A percentile compares a stretch with the other conserved stretches of the same genome.
Conservation (phyloP, 2,329 filamentous ascomycete species). For the Colletotrichum simmondsii region DNA sequence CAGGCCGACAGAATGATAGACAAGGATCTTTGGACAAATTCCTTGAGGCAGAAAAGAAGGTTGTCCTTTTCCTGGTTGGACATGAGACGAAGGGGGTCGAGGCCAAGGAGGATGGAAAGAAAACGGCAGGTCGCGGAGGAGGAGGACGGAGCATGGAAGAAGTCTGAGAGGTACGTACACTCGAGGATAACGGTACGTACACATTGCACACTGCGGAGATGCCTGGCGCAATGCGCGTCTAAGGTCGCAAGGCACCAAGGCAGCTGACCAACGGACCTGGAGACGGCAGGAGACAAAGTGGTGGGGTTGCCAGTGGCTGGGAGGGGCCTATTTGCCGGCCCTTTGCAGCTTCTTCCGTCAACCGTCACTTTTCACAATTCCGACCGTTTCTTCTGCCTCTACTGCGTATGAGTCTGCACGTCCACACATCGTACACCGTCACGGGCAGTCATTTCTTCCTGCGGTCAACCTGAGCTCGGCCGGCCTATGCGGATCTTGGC, state of each 20-base stretch:
- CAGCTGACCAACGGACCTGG: neutral
- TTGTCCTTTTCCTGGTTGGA: conserved; percentile 5
- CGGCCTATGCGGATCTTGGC: neutral
- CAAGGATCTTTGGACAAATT: neutral
- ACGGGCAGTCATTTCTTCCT: neutral
- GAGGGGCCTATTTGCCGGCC: conserved; percentile 25
- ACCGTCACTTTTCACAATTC: neutral
- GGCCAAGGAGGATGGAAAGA: neutral
- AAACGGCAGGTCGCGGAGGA: conserved; percentile 4
- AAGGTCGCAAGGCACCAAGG: conserved; percentile 22
- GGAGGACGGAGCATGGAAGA: too few relatives aligned
- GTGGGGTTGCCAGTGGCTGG: conserved; percentile 28
- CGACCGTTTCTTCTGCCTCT: neutral
- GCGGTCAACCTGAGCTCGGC: neutral
- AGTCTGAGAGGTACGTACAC: too few relatives aligned
- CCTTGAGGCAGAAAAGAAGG: neutral
- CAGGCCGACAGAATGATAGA: neutral
- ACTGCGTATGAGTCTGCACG: too few relatives aligned
- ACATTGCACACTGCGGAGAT: conserved; percentile 5
- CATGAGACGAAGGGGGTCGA: conserved; percentile 23
- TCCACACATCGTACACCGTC: neutral
- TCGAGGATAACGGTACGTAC: neutral
- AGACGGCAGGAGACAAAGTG: conserved; percentile 1
- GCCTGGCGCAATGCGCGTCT: conserved; percentile 34
- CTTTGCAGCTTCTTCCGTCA: neutral